Evolutionary conservation across 345 rosid genomes (phyloP), one percentile per base, ranked within the genome.

Genomic region (Ceriops zippeliana): DNA sequence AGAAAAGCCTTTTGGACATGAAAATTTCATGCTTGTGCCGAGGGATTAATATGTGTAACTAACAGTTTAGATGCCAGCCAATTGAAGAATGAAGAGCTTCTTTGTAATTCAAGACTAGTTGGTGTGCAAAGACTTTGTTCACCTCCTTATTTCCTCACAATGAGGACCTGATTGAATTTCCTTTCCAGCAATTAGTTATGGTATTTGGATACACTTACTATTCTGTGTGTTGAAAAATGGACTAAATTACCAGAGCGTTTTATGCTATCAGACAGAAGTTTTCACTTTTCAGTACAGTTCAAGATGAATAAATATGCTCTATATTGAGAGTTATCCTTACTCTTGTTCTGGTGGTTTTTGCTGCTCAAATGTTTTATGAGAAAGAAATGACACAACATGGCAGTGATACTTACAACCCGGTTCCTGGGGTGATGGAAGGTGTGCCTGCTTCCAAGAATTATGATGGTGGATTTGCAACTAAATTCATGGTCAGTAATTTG

Each of bases 351-450:
- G 5, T 42, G 13, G 21, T 16, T 37, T 70, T 66, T 15, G 8
- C 26, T 28, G 63, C 35, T 58, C 58, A 38, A 35, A 31, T 52
- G 62, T 54, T 57, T 65, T 59, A 76, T 35, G 30, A 42, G 17
- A 42, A 42, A 42, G 5, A 51, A 68, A 57, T 68, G 58, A n/a
- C 15, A 28, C 28, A 28, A 70, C 74, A 60, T 67, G 77, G 62
- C 91, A 93, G 98, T 52, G 98, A 91, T 74, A 68, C 79, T 61
- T 91, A 93, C 63, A 93, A 93, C 72, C 98, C 96, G 70, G 97
- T 91, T 81, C 98, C 98, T 26, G 98, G 98, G 72, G 97, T 91
- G 59, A 89, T 91, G 98, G 78, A 83, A 83, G 91, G 96, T 30
- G 95, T 91, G 81, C 98, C 97, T 0, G 86, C 98, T 81, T 80